Base-by-base conservation (phyloP, 768 basidiomycete genomes). In the Tulasnella sp. region DNA sequence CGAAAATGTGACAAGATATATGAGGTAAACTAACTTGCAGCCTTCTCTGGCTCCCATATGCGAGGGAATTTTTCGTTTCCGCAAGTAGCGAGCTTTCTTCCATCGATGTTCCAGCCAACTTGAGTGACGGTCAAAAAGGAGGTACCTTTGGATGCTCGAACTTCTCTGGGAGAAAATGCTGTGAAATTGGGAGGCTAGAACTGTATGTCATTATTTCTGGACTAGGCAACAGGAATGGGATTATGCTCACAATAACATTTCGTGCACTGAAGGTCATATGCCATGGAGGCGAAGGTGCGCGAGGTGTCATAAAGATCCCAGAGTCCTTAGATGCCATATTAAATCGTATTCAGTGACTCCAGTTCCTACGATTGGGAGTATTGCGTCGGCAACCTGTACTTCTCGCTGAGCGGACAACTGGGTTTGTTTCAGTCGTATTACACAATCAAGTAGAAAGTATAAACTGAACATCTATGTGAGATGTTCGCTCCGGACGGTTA, bases 31-130 rank as follows among this genome's bases (percentile, higher is more conserved):
- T 2, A 8, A 37, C 22, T 4, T 37, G 5, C 51, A 34, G 25
- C 46, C 34, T 53, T 28, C 19, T 53, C 46, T 7, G 51, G 51
- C 5, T 20, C 24, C 51, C 51, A 53, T 28, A 53, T 22, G 15
- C 51, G 32, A 47, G 46, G 43, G 7, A 15, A 24, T 15, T 25
- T 33, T 32, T 53, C 51, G 19, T 45, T 32, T 5, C 51, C 51
- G 20, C 51, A 53, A 4, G 51, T 53, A 34, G 51, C 51, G 29
- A 53, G 37, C 42, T 44, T 45, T 20, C 40, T 41, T 6, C 43
- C 51, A 29, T 53, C 51, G 27, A 35, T 33, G 19, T 35, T 53
- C 51, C 51, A 53, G 25, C 32, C 42, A 9, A 32, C 34, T 35
- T 53, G 41, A n/a, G 29, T 16, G 2, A 33, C 45, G 7, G 51